Base-by-base conservation (phyloP, 1,139 yeast species). In the Saccharomyces hybrid region DNA sequence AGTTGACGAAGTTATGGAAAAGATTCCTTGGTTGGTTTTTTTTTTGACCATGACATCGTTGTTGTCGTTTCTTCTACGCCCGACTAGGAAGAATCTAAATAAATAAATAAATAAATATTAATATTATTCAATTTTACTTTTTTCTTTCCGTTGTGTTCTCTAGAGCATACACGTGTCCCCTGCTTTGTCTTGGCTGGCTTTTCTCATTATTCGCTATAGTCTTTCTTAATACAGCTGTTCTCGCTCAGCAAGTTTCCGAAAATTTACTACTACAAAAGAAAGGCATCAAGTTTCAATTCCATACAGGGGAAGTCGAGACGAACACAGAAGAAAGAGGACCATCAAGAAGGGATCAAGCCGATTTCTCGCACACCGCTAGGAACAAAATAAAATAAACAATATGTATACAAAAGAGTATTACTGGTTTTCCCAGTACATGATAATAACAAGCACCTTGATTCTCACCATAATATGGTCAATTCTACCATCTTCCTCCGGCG, bases 361-460 rank as follows among this genome's bases (percentile, higher is more conserved):
- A 20, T 20, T 20, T 20, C 23, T 20, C 23, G 23, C 23, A 20
- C 23, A 3, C 23, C 23, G 4, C 23, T 20, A 20, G 23, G 23
- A 20, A 20, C 23, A 20, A 20, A 3, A 20, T 20, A 20, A 16
- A 16, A 16, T 26, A 28, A 13, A 25, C 44, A 14, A 51, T 14
- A 16, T 46, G 57, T 71, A 55, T 59, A 69, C 54, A 38, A 53
- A 61, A 54, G 65, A 63, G 52, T 65, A 65, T 53, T 62, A 59
- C 47, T 63, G 66, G 53, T 65, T 65, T 53, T 60, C 64, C 8
- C 64, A 62, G 44, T 65, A 63, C 50, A 56, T 64, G 13, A 56
- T 61, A 3, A 56, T 57, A 4, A 62, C 68, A 5, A 51, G 57
- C 2, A 53, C 59, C 0, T 57, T 65, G 13, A 29, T 60, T 8